Conservation (phyloP, 2,329 filamentous ascomycete species). For the Botrytis deweyae region DNA sequence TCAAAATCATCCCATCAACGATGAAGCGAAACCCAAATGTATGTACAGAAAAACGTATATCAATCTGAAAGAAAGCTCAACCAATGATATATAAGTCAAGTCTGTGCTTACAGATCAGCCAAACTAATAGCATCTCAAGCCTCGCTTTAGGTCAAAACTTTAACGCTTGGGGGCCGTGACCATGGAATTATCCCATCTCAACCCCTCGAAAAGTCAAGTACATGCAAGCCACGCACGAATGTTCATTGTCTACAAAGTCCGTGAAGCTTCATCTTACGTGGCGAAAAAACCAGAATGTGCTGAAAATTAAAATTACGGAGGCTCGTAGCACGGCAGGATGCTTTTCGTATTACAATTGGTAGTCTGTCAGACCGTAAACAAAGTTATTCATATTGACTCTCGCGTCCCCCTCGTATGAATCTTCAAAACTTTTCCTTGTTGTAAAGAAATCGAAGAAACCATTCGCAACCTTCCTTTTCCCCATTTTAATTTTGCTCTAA, state of each 20-base stretch:
- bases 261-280: constrained; percentile 3
- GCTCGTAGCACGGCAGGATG: constrained; percentile 1
- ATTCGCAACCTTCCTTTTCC: background rate
- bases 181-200: background rate
- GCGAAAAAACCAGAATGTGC: background rate
- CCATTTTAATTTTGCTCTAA: background rate
- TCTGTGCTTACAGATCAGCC: background rate
- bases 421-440: background rate
- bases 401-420: background rate
- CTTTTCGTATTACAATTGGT: background rate
- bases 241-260: background rate
- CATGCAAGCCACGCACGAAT: constrained; percentile 8
- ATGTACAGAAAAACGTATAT: background rate
- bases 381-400: background rate
- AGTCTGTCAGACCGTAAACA: background rate
- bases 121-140: background rate
- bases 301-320: constrained; percentile 14
- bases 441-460: background rate
- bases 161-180: background rate
- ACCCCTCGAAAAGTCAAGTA: background rate
- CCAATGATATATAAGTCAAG: background rate
- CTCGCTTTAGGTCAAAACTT: background rate
- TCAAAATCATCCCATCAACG: background rate
- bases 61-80: background rate
- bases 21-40: background rate